Base-by-base conservation (phyloP, 352 stramenopile genomes). In the Globisporangium nunn region DNA sequence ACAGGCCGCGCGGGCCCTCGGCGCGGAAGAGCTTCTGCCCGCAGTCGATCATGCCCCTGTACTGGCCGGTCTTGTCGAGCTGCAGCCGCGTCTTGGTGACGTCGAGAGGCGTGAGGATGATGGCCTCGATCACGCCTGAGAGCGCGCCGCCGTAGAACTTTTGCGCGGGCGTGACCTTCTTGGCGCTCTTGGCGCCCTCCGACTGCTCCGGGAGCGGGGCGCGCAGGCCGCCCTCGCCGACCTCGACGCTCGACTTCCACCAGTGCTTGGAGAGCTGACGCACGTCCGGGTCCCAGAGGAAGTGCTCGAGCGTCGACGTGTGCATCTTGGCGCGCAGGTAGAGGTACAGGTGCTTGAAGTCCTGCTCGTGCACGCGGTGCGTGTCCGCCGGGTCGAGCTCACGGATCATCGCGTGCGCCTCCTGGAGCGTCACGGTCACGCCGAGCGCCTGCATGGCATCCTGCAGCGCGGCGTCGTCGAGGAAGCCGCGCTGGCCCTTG, bases 71-170 rank as follows among this genome's bases (percentile, higher is more conserved):
- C 68, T 91, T 93, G 68, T 96, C 87, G 12, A 96, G 72, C 52
- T 96, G 87, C 60, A 96, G 67, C 8, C 87, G 81, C 15, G 87
- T 96, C 72, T 96, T 96, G 58, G 84, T 84, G 35, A 95, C 84
- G 61, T 96, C 87, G 33, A 96, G 63, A 40, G 87, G 87, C 64
- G 86, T 91, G 18, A 96, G 66, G 63, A 88, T 88, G 49, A 91
- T 18, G 6, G 87, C 84, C 58, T 96, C 87, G 28, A 92, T 87
- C 48, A 95, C 79, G 43, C 87, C 87, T 11, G 81, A 92, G n/a
- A 90, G 63, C 39, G 85, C 86, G 18, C 87, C 87, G 29, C 84
- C 87, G 40, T 91, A 70, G 59, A 96, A 91, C 64, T 90, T 90
- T 54, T 89, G 50, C 29, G 59, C 66, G 6, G 83, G 81, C 52